Base-by-base conservation (phyloP, 805 yeast species). In the Candida insectalens region DNA sequence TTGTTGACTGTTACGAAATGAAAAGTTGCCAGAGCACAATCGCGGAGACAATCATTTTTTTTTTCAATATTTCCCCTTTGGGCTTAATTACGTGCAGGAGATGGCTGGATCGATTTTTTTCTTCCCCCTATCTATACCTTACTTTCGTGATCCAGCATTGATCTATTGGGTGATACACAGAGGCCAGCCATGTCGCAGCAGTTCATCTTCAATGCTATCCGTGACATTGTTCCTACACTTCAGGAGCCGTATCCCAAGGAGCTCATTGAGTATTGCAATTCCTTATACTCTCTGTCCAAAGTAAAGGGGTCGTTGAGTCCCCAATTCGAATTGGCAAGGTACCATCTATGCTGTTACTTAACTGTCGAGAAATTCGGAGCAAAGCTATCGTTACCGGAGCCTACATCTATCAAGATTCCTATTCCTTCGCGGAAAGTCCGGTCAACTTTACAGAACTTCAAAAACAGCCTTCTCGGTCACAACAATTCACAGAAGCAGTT, bases 291-390 rank as follows among this genome's bases (percentile, higher is more conserved):
- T 1, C 66, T 79, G 15, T 60, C 79, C n/a, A 71, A 63, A 36
- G 64, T 67, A 29, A 69, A 70, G 38, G 50, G 56, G 21, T 47
- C 49, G 1, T 50, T 80, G 16, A 65, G 71, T 10, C 64, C 65
- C 18, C 63, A 63, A 26, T 71, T 74, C 33, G 88, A 81, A 41
- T 59, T 69, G 2, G 85, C 84, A 2, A 59, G 89, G 35, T 67
- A 66, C 36, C 88, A 81, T 49, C 50, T 82, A 9, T 76, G 85
- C 50, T 81, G 85, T 4, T 71, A 59, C 40, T 49, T 79, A 17
- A 78, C 83, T 0, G 68, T 69, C 10, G 75, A 74, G 37, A 63
- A 63, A 40, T 63, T 69, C 28, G 57, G 58, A 9, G 55, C 59
- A 8, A 55, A 55, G 23, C 57, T 70, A 28, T 53, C 63, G 3